Evolutionary conservation across 768 basidiomycete genomes (phyloP).

Genomic region (Agaricus blazei): DNA sequence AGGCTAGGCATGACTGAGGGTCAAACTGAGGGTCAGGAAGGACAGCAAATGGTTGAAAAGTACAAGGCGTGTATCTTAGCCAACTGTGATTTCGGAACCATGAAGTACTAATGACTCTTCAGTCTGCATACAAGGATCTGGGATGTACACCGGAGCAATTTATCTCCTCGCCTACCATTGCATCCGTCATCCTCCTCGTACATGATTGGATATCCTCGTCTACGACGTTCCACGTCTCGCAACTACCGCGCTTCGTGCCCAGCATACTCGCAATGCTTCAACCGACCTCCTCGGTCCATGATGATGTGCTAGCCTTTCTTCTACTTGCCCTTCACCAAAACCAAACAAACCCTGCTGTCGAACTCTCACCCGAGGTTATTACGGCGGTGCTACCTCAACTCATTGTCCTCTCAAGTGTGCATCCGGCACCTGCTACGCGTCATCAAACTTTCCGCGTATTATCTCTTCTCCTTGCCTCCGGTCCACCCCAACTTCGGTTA

Average conservation of each 20-base stretch:
- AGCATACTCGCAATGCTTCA: conserved; percentile 47
- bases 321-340: conserved; percentile 29
- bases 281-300: conserved; percentile 40
- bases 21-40: neutral
- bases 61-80: conserved; percentile 20
- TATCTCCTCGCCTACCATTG: conserved; percentile 20
- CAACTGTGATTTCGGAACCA: neutral
- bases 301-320: conserved; percentile 58
- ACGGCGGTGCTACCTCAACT: conserved; percentile 45
- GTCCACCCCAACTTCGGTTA: conserved; percentile 44
- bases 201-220: conserved; percentile 18
- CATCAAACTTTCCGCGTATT: conserved; percentile 60
- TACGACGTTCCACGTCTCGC: conserved; percentile 8
- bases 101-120: conserved; percentile 1
- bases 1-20: conserved; percentile 21
- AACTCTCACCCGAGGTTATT: conserved; percentile 39
- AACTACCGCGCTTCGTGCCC: conserved; percentile 31
- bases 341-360: conserved; percentile 10
- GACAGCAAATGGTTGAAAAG: neutral
- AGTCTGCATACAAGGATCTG: conserved; percentile 33
- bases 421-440: conserved; percentile 53
- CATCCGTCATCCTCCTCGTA: conserved; percentile 32
- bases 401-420: conserved; percentile 53
- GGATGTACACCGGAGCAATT: conserved; percentile 17
- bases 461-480: conserved; percentile 43